Evolutionary conservation across 495 filamentous ascomycete genomes (phyloP), one percentile per base, ranked within the genome.

Genomic region (Penicillium maclennaniae): DNA sequence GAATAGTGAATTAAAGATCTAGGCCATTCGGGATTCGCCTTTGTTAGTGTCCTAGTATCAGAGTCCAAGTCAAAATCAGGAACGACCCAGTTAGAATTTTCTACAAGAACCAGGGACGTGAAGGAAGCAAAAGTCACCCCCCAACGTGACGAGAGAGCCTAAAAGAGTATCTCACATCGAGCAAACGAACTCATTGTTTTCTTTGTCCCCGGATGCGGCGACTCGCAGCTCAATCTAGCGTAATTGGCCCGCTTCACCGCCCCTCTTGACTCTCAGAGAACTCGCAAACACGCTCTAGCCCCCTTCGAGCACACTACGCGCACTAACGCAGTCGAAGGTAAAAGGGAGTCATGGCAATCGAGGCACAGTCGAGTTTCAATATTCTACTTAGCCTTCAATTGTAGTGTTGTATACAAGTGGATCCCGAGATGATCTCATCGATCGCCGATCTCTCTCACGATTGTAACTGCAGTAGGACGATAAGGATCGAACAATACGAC

Each of bases 151-250:
- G 34, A 43, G 42, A 38, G 37, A 19, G 20, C 8, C 26, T 23
- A 31, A 26, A 43, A 39, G 25, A 14, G 7, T 15, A 5, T 19
- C 17, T 36, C 15, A 19, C 15, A 23, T 26, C 25, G 21, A 49
- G 57, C 57, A 55, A 55, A 55, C 53, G 49, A 55, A 48, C 62
- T 62, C 58, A 68, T 68, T 68, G 65, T 66, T 66, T 59, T 66
- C 68, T 71, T 73, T 71, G 69, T 69, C 59, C 63, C 71, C 68
- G 71, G 59, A 69, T 69, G 70, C 71, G 71, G 69, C 64, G 65
- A 68, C 41, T 52, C 48, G 68, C 65, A 69, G n/a, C 62, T 14
- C 38, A 14, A 8, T 34, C 9, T 8, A 5, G 19, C 36, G 5
- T 50, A 44, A 55, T 62, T 58, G 55, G 55, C 28, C 12, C 7